These are phyloP conservation scores for Tetrahymena thermophila DNA, from an alignment of 73 alveolate species.

Conservation along the genomic window DNA sequence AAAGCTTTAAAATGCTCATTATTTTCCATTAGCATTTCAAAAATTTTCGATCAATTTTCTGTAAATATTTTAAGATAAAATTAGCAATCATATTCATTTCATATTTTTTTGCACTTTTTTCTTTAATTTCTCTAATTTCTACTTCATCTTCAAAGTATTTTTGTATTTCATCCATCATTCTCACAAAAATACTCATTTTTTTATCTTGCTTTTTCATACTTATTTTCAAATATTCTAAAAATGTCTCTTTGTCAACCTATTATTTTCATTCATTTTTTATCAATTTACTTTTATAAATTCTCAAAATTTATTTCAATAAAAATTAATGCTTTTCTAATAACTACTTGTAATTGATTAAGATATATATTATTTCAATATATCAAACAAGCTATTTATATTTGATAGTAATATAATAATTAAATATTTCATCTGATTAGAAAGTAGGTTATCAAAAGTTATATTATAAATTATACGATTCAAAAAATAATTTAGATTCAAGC, in stretches of 20 bases:
- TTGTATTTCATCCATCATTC: not conserved
- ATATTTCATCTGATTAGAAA: not conserved
- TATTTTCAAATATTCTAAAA: not conserved
- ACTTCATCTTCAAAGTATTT: not conserved
- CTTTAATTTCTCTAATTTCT: not conserved
- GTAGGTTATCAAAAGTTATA: too few species aligned
- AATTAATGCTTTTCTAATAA: too few species aligned
- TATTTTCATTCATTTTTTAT: not conserved
- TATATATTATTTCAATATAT: too few species aligned
- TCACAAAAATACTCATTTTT: not conserved
- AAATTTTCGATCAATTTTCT: not conserved
- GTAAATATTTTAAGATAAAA: not conserved
- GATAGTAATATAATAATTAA: not conserved
- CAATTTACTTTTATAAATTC: not conserved
- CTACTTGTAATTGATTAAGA: too few species aligned
- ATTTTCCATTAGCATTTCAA: not conserved
- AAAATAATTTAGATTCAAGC: not conserved
- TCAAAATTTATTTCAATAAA: too few species aligned
- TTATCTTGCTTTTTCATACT: not conserved
- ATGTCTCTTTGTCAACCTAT: not conserved
- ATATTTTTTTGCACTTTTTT: not conserved
- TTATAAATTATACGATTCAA: too few species aligned
- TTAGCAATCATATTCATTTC: not conserved
- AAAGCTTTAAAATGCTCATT: not conserved
- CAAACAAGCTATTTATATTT: too few species aligned